A percentile compares a stretch with the other conserved stretches of the same genome.
Conservation (phyloP, 1,284 basidiomycete genomes). For the Cutaneotrichosporon arboriforme region DNA sequence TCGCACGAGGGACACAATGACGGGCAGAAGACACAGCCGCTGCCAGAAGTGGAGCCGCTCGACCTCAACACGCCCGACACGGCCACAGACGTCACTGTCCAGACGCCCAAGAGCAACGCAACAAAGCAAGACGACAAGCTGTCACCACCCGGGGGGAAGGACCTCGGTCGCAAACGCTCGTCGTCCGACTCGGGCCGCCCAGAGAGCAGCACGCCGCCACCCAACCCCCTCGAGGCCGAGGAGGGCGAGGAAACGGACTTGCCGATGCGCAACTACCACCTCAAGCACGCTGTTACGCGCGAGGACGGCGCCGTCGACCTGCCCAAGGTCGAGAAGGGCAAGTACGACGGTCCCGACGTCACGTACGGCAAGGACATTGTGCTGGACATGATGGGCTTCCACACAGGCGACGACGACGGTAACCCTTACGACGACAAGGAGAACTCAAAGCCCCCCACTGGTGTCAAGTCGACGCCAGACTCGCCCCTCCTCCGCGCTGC, state of each 20-base stretch:
- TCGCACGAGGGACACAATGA: conserved; percentile 20
- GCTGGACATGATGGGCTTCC: conserved; percentile 51
- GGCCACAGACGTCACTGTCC: not conserved
- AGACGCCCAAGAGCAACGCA: not conserved
- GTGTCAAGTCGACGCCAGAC: not conserved
- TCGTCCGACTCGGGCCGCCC: not conserved
- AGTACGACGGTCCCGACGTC: conserved; percentile 59
- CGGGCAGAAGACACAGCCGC: not conserved
- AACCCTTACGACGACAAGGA: not conserved
- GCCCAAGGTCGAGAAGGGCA: conserved; percentile 50
- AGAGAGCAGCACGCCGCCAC: conserved; percentile 10
- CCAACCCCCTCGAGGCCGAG: conserved; percentile 36
- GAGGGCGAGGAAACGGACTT: conserved; percentile 24
- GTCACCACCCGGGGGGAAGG: too few relatives aligned
- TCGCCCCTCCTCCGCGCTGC: not conserved
- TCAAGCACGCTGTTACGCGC: conserved; percentile 11
- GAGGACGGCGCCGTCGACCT: conserved; percentile 55
- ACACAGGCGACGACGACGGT: conserved; percentile 12
- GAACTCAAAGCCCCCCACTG: not conserved
- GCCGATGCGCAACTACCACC: conserved; percentile 25
- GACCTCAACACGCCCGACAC: conserved; percentile 38
- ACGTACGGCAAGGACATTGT: conserved; percentile 59
- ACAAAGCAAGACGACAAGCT: not conserved
- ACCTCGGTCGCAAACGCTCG: not conserved
- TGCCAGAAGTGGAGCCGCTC: conserved; percentile 44